Evolutionary conservation across 768 basidiomycete genomes (phyloP).

Genomic region (Suillus cothurnatus): DNA sequence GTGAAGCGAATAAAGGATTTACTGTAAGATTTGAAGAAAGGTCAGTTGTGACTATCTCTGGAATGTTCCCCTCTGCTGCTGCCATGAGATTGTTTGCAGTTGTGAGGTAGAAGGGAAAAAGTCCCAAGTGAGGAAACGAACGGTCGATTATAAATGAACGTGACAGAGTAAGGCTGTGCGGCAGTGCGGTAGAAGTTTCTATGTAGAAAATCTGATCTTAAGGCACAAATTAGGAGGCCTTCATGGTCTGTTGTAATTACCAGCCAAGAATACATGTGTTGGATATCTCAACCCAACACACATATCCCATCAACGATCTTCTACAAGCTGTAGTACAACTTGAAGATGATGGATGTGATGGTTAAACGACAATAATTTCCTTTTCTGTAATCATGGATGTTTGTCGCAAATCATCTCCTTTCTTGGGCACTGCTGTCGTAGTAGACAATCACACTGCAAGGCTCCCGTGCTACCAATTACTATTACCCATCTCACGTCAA

Average conservation of each 20-base stretch:
- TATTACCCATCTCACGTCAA: background rate
- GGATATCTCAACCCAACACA: too few relatives aligned
- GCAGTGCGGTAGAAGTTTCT: conserved; percentile 23
- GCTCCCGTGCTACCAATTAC: conserved; percentile 3
- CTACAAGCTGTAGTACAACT: too few relatives aligned
- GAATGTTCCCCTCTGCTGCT: conserved; percentile 26
- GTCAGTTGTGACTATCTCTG: conserved; percentile 39
- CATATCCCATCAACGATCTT: too few relatives aligned
- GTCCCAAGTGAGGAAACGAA: background rate
- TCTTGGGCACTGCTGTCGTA: background rate
- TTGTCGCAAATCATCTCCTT: background rate
- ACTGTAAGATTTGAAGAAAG: conserved; percentile 34
- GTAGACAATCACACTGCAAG: background rate
- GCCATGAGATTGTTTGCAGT: conserved; percentile 15
- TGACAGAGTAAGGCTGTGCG: background rate
- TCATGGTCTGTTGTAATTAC: background rate
- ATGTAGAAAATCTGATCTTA: conserved; percentile 19
- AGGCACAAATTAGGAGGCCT: background rate
- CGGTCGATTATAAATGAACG: background rate
- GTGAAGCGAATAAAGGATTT: background rate
- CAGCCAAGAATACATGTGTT: background rate
- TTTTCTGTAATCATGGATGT: background rate
- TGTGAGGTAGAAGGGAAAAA: background rate
- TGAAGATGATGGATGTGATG: too few relatives aligned
- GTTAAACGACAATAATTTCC: background rate